Percentiles rank a stretch among this genome's conserved stretches.
phyloP scores from a whole-genome alignment of 2,329 filamentous ascomycete species.

The Colletotrichum sp. region DNA sequence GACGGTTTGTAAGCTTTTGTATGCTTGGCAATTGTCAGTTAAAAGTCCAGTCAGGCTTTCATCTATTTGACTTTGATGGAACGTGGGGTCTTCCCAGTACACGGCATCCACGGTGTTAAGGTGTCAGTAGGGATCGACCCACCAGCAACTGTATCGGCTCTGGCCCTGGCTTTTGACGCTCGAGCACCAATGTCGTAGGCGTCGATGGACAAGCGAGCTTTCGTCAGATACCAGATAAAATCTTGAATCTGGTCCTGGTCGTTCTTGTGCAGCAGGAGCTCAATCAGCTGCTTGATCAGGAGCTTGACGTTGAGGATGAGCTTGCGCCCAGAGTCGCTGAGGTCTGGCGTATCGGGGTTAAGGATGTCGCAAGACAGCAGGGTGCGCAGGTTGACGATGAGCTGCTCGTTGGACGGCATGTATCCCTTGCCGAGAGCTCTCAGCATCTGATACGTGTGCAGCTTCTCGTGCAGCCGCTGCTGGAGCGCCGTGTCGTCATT shows the following conservation, averaged over 20 bases:
- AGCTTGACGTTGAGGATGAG: constrained; percentile 75
- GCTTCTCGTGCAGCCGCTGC: constrained; percentile 81
- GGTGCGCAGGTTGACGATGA: constrained; percentile 79
- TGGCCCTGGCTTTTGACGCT: constrained; percentile 67
- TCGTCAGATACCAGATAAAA: constrained; percentile 83
- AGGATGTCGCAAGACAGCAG: constrained; percentile 80
- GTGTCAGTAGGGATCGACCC: constrained; percentile 27
- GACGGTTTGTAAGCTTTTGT: constrained; percentile 82
- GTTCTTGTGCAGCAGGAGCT: constrained; percentile 85
- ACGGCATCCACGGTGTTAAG: not conserved
- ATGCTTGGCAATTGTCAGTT: constrained; percentile 56
- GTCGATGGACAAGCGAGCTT: constrained; percentile 75
- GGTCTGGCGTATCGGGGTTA: constrained; percentile 72
- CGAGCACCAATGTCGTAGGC: constrained; percentile 65
- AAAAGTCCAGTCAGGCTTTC: not conserved
- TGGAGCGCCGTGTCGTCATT: constrained; percentile 81
- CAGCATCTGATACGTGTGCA: constrained; percentile 92
- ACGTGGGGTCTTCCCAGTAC: not conserved
- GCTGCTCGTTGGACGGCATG: constrained; percentile 91
- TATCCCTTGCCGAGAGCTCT: constrained; percentile 82
- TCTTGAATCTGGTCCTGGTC: constrained; percentile 85
- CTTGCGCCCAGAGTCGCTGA: constrained; percentile 79
- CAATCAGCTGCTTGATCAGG: constrained; percentile 81
- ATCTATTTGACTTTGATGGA: not conserved
- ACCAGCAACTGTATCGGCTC: constrained; percentile 76